Percentiles rank a stretch among this genome's conserved stretches.
These are phyloP conservation scores for Fusarium guadeloupense DNA, from an alignment of 2,329 filamentous ascomycete genomes.

Conservation along the genomic window DNA sequence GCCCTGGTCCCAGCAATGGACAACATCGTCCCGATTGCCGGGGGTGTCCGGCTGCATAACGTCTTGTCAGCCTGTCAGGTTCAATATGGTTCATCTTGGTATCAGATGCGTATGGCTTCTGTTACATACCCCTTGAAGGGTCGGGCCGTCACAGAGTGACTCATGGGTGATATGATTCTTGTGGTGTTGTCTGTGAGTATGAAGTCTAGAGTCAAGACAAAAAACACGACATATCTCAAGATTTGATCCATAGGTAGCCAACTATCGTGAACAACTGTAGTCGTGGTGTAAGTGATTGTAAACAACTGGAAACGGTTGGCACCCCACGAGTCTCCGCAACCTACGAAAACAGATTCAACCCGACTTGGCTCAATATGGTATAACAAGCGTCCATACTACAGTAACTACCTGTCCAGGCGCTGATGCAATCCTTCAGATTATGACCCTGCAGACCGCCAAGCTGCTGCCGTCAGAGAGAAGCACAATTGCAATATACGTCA, in stretches of 20 bases:
- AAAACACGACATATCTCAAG: not conserved
- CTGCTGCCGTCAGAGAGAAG: no score
- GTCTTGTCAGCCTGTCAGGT: not conserved
- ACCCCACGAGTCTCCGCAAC: conserved; percentile 15
- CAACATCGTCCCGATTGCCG: conserved; percentile 6
- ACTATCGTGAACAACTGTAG: conserved; percentile 1
- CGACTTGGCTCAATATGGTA: conserved; percentile 17
- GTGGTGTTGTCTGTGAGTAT: not conserved
- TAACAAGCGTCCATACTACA: conserved; percentile 6
- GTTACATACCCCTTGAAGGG: conserved; percentile 24
- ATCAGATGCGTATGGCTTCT: conserved; percentile 11
- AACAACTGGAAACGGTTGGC: not conserved
- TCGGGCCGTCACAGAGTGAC: conserved; percentile 23
- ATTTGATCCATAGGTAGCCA: conserved; percentile 9
- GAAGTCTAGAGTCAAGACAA: no score
- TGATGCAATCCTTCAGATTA: not conserved
- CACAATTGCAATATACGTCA: not conserved
- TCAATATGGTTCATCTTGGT: conserved; percentile 18
- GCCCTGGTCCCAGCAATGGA: conserved; percentile 16
- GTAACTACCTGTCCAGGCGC: conserved; percentile 2
- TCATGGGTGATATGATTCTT: conserved; percentile 22
- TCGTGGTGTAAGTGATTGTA: conserved; percentile 1
- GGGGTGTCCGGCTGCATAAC: not conserved
- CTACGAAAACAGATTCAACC: conserved; percentile 10
- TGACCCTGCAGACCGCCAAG: not conserved